Evolutionary conservation across 2,329 filamentous ascomycete genomes (phyloP).

Genomic region (Aureobasidium sp.): DNA sequence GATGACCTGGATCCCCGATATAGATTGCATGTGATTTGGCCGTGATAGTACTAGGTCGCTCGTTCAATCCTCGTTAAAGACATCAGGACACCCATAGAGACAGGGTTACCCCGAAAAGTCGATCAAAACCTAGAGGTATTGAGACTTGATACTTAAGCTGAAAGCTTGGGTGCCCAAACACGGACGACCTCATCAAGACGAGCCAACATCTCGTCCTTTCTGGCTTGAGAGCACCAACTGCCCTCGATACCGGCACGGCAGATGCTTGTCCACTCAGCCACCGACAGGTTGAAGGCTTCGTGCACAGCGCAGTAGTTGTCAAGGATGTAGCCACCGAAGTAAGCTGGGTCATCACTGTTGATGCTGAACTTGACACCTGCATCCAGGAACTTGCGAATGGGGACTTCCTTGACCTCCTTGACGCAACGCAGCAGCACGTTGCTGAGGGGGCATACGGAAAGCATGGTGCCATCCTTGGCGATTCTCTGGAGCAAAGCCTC

Average conservation of each 20-base stretch:
- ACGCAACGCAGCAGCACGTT: constrained; percentile 61
- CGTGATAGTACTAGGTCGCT: not conserved
- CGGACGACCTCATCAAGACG: constrained; percentile 8
- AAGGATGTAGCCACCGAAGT: constrained; percentile 68
- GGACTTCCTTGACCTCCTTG: constrained; percentile 47
- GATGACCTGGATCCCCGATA: not conserved
- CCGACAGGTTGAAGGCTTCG: constrained; percentile 57
- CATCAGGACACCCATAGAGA: not conserved
- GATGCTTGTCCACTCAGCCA: constrained; percentile 62
- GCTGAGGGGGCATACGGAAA: constrained; percentile 67
- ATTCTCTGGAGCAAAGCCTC: constrained; percentile 52
- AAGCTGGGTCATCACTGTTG: constrained; percentile 68
- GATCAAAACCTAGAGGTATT: not conserved
- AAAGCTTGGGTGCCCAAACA: constrained; percentile 1
- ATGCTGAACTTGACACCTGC: constrained; percentile 61
- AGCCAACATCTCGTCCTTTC: constrained; percentile 53
- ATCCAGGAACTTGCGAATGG: constrained; percentile 57
- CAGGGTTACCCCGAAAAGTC: not conserved
- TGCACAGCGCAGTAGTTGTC: constrained; percentile 73
- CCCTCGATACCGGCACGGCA: constrained; percentile 55
- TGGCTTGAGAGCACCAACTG: constrained; percentile 60
- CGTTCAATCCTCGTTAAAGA: not conserved
- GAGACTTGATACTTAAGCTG: not conserved
- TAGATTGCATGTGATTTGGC: not conserved
- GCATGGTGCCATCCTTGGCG: constrained; percentile 50